Percentiles rank a stretch among this genome's conserved stretches.
These are phyloP conservation scores for Exophiala viscosa DNA, from an alignment of 2,329 filamentous ascomycete species.

Conservation along the genomic window DNA sequence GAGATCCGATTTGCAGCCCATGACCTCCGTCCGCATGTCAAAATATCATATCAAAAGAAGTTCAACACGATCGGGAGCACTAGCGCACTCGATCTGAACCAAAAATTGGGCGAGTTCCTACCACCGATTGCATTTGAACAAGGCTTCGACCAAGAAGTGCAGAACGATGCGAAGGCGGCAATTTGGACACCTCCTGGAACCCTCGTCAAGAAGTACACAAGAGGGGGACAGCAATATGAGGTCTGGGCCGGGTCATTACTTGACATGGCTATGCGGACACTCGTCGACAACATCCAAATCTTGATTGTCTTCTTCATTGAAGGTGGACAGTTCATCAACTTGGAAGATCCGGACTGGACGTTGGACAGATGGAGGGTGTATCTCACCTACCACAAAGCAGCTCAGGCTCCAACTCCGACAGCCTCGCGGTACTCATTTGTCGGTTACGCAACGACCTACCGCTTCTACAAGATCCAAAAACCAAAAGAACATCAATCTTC, in stretches of 20 bases:
- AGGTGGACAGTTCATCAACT: conserved; percentile 73
- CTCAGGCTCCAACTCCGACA: conserved; percentile 39
- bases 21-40: conserved; percentile 75
- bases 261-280: conserved; percentile 64
- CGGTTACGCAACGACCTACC: conserved; percentile 87
- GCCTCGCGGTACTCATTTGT: conserved; percentile 71
- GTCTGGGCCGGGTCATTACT: conserved; percentile 76
- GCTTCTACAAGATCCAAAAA: conserved; percentile 62
- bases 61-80: conserved; percentile 66
- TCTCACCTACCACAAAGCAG: conserved; percentile 66
- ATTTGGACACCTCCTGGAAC: conserved; percentile 71
- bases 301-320: conserved; percentile 86
- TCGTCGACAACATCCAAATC: conserved; percentile 79
- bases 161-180: conserved; percentile 39
- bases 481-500: conserved; percentile 33
- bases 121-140: conserved; percentile 63
- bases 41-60: conserved; percentile 67
- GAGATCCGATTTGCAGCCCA: conserved; percentile 65
- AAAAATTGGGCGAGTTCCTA: conserved; percentile 64
- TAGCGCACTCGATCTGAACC: conserved; percentile 65
- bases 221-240: conserved; percentile 66
- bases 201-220: conserved; percentile 61
- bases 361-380: conserved; percentile 87
- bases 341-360: conserved; percentile 68
- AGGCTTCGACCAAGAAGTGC: conserved; percentile 61